phyloP scores from a whole-genome alignment of 306 rosid species.

The Lathyrus sativus region DNA sequence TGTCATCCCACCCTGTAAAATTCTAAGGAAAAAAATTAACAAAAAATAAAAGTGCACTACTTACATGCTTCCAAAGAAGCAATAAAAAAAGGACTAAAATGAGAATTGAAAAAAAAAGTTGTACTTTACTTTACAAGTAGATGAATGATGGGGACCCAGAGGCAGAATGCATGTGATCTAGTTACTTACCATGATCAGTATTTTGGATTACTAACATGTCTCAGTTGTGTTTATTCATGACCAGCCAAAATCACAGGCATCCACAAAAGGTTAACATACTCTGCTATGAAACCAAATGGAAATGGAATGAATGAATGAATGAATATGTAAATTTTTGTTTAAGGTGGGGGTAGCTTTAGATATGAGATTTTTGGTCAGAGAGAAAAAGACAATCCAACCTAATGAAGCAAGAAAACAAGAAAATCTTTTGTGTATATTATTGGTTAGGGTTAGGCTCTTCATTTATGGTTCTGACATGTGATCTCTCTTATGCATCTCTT shows the following conservation, averaged over 20 bases:
- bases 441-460: neutral
- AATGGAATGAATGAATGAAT: slow-evolving; percentile 14
- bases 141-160: slow-evolving; percentile 32
- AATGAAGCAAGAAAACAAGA: neutral
- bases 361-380: neutral
- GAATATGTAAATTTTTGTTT: slow-evolving; percentile 13
- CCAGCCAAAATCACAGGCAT: slow-evolving; percentile 34
- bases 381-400: neutral
- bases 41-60: too few relatives aligned
- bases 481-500: neutral
- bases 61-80: too few relatives aligned
- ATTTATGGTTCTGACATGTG: neutral
- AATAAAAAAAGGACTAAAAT: too few relatives aligned
- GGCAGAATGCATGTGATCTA: slow-evolving; percentile 35
- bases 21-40: too few relatives aligned
- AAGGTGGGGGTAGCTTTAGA: slow-evolving; percentile 1
- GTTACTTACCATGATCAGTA: neutral
- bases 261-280: slow-evolving; percentile 20
- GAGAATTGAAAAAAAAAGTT: too few relatives aligned
- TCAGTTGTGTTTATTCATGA: slow-evolving; percentile 23
- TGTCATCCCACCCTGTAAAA: too few relatives aligned
- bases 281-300: slow-evolving; percentile 27
- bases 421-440: neutral
- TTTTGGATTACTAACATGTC: slow-evolving; percentile 31
- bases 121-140: neutral